Conservation (phyloP, 75 land plant species). For the Larix kaempferi region DNA sequence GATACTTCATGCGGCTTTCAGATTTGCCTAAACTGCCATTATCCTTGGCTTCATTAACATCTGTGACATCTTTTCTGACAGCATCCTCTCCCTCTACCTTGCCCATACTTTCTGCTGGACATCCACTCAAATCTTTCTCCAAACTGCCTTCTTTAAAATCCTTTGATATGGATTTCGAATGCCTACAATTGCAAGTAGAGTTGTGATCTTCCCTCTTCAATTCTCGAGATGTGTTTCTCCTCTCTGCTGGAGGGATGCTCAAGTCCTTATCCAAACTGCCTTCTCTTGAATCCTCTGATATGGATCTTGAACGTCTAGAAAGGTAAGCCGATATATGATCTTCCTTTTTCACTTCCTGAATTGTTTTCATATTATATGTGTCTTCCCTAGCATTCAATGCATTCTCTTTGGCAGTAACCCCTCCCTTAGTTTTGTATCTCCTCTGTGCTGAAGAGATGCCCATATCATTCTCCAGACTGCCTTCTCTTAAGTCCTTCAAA, state of each 20-base stretch:
- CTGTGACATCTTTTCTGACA: not conserved
- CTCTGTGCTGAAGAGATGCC: not conserved
- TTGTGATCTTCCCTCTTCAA: slow-evolving; percentile 1
- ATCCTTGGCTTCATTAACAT: not conserved
- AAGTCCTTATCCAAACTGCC: not conserved
- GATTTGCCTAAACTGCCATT: not conserved
- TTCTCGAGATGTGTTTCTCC: not conserved
- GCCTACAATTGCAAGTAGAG: not conserved
- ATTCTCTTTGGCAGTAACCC: not conserved
- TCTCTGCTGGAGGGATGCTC: not conserved
- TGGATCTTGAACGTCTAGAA: not conserved
- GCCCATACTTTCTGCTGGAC: not conserved
- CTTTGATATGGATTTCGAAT: not conserved
- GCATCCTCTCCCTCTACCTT: not conserved
- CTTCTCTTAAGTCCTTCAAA: not conserved
- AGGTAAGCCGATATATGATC: slow-evolving; percentile 10
- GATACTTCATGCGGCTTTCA: not conserved
- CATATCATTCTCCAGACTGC: not conserved
- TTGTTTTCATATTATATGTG: not conserved
- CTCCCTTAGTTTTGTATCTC: slow-evolving; percentile 1
- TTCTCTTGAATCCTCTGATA: slow-evolving; percentile 2
- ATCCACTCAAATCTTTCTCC: slow-evolving; percentile 4
- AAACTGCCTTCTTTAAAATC: not conserved
- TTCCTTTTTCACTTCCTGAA: slow-evolving; percentile 3
- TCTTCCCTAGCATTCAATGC: not conserved